phyloP scores from a whole-genome alignment of 768 basidiomycete genomes.

The Leccinellum rugosiceps region DNA sequence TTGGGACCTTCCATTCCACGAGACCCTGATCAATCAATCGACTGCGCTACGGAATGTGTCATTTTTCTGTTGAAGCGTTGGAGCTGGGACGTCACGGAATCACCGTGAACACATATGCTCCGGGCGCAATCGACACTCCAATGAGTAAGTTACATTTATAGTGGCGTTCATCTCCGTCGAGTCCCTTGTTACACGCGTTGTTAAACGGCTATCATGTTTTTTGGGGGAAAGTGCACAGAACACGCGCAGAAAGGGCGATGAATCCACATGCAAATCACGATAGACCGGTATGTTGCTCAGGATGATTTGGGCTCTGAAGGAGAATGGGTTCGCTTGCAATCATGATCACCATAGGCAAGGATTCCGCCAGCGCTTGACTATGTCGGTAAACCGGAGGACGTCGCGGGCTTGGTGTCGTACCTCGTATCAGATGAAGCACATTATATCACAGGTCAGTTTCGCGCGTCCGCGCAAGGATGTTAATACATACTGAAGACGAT shows the following conservation, averaged over 20 bases:
- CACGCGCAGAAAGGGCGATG: neutral
- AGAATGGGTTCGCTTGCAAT: neutral
- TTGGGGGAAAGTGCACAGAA: neutral
- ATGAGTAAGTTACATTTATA: constrained; percentile 5
- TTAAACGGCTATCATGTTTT: neutral
- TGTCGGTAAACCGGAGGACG: neutral
- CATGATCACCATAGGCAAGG: neutral
- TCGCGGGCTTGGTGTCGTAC: neutral
- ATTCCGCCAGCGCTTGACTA: neutral
- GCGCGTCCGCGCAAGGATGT: neutral
- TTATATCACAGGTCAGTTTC: neutral
- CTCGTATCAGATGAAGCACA: neutral
- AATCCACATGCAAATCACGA: neutral
- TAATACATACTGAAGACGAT: neutral
- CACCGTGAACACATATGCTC: constrained; percentile 41
- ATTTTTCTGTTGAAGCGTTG: constrained; percentile 22
- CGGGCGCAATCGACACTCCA: constrained; percentile 7
- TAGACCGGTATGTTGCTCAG: neutral
- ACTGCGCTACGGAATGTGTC: too few species aligned
- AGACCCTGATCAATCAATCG: neutral
- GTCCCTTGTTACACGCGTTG: neutral
- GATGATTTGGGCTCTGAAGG: too few species aligned
- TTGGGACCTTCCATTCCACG: too few species aligned
- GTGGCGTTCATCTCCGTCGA: constrained; percentile 3
- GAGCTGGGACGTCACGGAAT: constrained; percentile 39